Evolutionary conservation across 2,329 filamentous ascomycete species (phyloP), one percentile per base, ranked within the genome.

Genomic region (Trichoderma koningiopsis): DNA sequence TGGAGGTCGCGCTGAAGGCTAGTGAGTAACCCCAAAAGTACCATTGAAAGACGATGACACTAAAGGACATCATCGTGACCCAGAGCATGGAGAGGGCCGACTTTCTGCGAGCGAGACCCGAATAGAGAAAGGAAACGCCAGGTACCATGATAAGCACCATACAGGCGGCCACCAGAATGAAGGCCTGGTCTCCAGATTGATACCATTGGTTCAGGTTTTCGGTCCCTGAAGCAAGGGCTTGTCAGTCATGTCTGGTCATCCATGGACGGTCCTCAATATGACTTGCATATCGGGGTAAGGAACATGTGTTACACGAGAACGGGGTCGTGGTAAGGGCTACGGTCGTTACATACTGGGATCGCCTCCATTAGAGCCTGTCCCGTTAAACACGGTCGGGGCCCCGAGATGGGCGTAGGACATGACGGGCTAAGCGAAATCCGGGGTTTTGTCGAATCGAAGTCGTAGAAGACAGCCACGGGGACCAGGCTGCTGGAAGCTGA

Each of bases 21-120:
- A 99, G 86, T 16, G 95, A 97, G 81, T 97, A 99, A 47, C 96
- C 96, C 95, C 96, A 98, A 81, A 99, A 97, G 78, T 97, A 98
- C 96, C 96, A 99, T 83, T 99, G 96, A 84, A 99, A 97, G 68
- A 92, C 91, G 79, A 97, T 87, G 78, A 98, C 90, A 59, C 92
- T 94, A 78, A 92, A 92, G 58, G 94, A 96, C 80, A 92, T 95
- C 92, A 99, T 96, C 83, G 92, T 94, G 16, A 95, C 94, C 93
- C 94, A 98, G 77, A 99, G 96, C 85, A 98, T 91, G 72, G 94
- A 97, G 55, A 99, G 87, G 35, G 96, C 96, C 5, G 96, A 98
- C 85, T 99, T 99, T 85, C 96, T 89, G 74, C 96, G 91, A n/a
- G 96, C 95, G 74, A 98, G 91, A 74, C 96, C 96, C 14, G 95